A percentile compares a stretch with the other conserved stretches of the same genome.
Evolutionary conservation across 2,329 filamentous ascomycete genomes (phyloP).

Genomic region (Claviceps maximensis): DNA sequence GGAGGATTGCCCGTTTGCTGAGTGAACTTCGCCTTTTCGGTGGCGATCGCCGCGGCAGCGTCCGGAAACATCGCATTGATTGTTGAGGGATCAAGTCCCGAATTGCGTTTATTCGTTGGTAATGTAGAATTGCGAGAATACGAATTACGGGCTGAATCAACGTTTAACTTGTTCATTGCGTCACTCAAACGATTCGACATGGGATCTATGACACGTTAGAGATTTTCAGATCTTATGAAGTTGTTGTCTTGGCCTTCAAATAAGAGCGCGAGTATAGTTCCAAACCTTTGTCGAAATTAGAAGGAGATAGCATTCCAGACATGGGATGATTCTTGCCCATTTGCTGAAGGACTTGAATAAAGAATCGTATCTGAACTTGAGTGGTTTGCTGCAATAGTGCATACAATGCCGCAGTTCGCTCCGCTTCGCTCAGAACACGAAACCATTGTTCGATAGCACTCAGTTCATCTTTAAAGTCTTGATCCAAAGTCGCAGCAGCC

Average conservation of each 20-base stretch:
- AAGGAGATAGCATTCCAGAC: conserved; percentile 86
- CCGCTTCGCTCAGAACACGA: conserved; percentile 88
- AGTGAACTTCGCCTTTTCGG: conserved; percentile 94
- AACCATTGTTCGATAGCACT: conserved; percentile 99
- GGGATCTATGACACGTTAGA: conserved; percentile 49
- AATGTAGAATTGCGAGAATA: conserved; percentile 69
- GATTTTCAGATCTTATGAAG: conserved; percentile 8
- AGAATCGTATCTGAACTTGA: conserved; percentile 97
- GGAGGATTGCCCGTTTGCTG: conserved; percentile 86
- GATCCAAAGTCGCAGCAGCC: conserved; percentile 94
- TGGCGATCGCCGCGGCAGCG: conserved; percentile 93
- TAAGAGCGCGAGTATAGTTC: conserved; percentile 2
- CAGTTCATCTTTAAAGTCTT: conserved; percentile 98
- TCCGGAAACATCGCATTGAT: conserved; percentile 99
- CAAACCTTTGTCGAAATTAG: conserved; percentile 91
- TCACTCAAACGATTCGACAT: conserved; percentile 95
- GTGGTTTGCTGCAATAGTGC: conserved; percentile 95
- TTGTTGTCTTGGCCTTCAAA: not conserved
- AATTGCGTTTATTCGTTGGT: conserved; percentile 69
- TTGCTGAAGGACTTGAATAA: conserved; percentile 96
- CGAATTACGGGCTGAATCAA: conserved; percentile 77
- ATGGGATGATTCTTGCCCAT: conserved; percentile 98
- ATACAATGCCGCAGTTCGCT: conserved; percentile 89
- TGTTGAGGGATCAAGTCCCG: conserved; percentile 79
- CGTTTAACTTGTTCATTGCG: conserved; percentile 89